Base-by-base conservation (phyloP, 345 rosid species). In the Raphanus sativus region DNA sequence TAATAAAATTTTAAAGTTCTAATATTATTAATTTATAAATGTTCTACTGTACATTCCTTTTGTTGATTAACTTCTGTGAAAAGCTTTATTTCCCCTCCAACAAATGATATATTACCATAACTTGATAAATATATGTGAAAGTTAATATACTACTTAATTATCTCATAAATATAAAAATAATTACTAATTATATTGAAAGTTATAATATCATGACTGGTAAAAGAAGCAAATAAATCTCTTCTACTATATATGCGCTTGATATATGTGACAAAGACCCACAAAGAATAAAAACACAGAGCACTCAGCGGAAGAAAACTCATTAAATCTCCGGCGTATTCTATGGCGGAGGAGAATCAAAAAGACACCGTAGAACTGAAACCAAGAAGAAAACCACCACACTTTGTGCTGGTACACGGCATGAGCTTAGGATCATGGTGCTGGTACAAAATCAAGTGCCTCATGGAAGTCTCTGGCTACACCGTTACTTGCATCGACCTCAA, bases 401-500 rank as follows among this genome's bases (percentile, higher is more conserved):
- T 94, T 60, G 97, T 92, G 71, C 74, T 94, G 80, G 86, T 92
- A 25, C 98, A 94, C 34, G 97, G 98, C 40, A 32, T 89, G 38
- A 68, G 92, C 28, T 87, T 87, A 61, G 98, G 98, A 65, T 84
- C 89, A 8, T 94, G 98, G 98, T 92, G 98, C 81, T 94, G 98
- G 98, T 94, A 90, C 87, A 94, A 87, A 67, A 73, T 94, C 76
- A 81, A 86, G 65, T 77, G 88, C 59, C 86, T 90, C 25, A 83
- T 94, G 87, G 98, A 94, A 89, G 83, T 55, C 73, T 89, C 93
- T 38, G 95, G 98, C 59, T 86, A 77, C 81, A 63, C 66, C 29
- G 98, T 90, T 42, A 80, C 97, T 40, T 94, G 98, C 86, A 80
- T 94, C 73, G 92, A 94, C 76, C 96, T 91, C 68, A 89, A 84